Base-by-base conservation (phyloP, 441 rosid species). In the Cnidoscolus chayamansa region DNA sequence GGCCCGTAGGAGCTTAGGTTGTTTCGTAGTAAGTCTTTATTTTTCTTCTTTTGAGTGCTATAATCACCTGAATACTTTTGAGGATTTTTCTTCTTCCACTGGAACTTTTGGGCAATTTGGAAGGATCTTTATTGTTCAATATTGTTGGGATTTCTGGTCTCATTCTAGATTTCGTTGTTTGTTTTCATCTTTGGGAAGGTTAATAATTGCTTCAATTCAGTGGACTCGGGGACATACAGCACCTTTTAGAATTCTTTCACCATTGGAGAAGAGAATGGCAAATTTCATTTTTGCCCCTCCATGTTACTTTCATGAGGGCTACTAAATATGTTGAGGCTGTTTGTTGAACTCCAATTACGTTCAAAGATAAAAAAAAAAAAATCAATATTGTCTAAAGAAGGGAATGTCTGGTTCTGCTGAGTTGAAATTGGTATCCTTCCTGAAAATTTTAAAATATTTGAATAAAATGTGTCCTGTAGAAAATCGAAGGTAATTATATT, bases 1-100 rank as follows among this genome's bases (percentile, higher is more conserved):
- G 53, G 69, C 67, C 75, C 68, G 61, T 79, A 55, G 68, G 75
- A 78, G 77, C 54, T 61, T 79, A 57, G 73, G 50, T 71, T 68
- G 56, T 61, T 72, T 58, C 45, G 9, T 53, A 47, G 74, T 53
- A 68, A 79, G 80, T 74, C 56, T 68, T 40, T 70, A 50, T 76
- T 57, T 49, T 64, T 69, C 56, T 50, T 53, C 15, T 70, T 69
- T 63, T 7, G 19, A 66, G 40, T 50, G 55, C 65, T 51, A 31
- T 31, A 50, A 20, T 35, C 5, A 2, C 40, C 61, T 19, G 48
- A 35, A 17, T 72, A n/a, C 16, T 77, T 67, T 68, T 55, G 10
- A 30, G 16, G 47, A 32, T 35, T 2, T 58, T 63, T 37, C 16
- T 40, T 40, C 59, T 50, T 43, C 55, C 25, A 0, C 68, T 9